These are phyloP conservation scores for Leonotis leonurus DNA, from an alignment of 257 asterid species.

Conservation along the genomic window DNA sequence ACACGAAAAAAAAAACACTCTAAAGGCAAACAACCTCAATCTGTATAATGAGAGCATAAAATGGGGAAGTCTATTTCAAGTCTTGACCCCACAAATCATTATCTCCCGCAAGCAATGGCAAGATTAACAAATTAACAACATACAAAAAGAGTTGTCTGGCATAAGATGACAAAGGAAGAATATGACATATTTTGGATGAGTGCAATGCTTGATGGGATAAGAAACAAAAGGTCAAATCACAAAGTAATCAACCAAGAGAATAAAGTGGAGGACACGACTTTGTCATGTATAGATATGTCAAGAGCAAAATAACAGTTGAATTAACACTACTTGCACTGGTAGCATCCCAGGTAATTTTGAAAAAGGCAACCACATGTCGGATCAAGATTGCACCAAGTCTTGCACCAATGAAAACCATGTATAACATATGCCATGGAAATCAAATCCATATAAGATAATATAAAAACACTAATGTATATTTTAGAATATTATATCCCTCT, in stretches of 20 bases:
- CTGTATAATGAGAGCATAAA: background rate
- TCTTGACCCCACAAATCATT: background rate
- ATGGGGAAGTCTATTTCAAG: background rate
- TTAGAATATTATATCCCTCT: no score
- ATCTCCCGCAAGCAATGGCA: background rate
- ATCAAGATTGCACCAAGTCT: background rate
- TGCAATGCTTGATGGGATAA: background rate
- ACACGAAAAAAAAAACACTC: background rate
- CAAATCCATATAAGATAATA: no score
- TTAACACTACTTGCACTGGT: background rate
- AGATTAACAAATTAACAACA: background rate
- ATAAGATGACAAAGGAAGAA: background rate
- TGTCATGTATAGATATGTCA: background rate
- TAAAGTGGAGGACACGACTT: background rate
- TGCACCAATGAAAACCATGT: background rate
- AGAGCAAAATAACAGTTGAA: background rate
- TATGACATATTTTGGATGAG: background rate
- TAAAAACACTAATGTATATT: no score
- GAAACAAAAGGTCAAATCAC: background rate
- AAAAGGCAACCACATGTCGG: background rate
- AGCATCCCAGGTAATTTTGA: background rate
- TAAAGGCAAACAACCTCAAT: conserved; percentile 9
- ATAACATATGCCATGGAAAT: no score
- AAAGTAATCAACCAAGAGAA: background rate
- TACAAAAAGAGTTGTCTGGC: background rate